Percentiles rank a stretch among this genome's conserved stretches.
Evolutionary conservation across 2,329 filamentous ascomycete species (phyloP).

Genomic region (Metarhizium anisopliae): DNA sequence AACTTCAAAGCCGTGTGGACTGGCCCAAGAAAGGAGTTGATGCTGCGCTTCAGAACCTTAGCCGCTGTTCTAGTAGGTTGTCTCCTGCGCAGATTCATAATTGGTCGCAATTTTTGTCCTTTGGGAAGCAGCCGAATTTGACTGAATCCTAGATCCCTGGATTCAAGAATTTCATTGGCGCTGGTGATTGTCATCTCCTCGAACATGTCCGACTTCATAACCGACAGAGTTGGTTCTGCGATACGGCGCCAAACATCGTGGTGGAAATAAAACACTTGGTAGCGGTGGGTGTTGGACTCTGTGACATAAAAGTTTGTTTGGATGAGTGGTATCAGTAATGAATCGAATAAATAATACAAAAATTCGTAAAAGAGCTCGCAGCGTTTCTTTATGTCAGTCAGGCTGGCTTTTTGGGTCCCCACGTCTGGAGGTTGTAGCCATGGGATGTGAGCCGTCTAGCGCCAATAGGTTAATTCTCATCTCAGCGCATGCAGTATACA

Average conservation of each 20-base stretch:
- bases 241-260: conserved; percentile 84
- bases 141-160: conserved; percentile 63
- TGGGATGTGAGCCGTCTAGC: conserved; percentile 53
- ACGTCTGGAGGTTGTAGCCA: conserved; percentile 61
- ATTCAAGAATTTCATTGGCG: conserved; percentile 49
- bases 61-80: conserved; percentile 49
- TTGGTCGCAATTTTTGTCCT: conserved; percentile 63
- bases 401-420: conserved; percentile 47
- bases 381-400: conserved; percentile 66
- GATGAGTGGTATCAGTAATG: conserved; percentile 77
- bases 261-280: conserved; percentile 84
- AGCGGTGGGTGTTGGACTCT: conserved; percentile 72
- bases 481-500: not conserved
- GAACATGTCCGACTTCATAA: conserved; percentile 65
- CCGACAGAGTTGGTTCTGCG: conserved; percentile 60
- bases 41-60: conserved; percentile 43
- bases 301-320: conserved; percentile 90
- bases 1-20: conserved; percentile 69
- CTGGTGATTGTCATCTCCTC: conserved; percentile 58
- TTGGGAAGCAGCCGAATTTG: conserved; percentile 80
- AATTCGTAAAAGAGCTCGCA: conserved; percentile 75
- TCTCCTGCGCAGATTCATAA: conserved; percentile 74
- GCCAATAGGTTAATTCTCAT: not conserved
- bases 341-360: conserved; percentile 89
- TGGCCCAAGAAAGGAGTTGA: conserved; percentile 52